Base-by-base conservation (phyloP, 192 early-diverging fungal species). In the Endogone sp. region DNA sequence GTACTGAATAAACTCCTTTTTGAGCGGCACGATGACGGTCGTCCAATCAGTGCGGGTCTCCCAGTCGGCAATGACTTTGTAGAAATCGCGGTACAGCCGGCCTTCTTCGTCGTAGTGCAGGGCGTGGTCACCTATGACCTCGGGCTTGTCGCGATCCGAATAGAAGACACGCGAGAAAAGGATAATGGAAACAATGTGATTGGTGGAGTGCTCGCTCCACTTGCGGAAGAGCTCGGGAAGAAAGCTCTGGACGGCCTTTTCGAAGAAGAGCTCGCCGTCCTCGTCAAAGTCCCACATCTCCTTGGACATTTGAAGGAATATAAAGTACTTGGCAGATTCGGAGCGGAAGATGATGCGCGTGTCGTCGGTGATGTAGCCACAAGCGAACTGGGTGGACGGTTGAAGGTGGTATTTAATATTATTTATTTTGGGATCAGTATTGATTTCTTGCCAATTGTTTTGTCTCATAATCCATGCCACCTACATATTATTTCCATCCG, bases 281-380 rank as follows among this genome's bases (percentile, higher is more conserved):
- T 98, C 96, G 63, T 95, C 95, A 85, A 96, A 98, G 44, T 95
- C 90, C 92, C 93, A 96, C 95, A 98, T 99, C 80, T 99, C 97
- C 58, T 87, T 86, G 29, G 90, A 92, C 94, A 99, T 94, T 80
- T 99, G 97, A 23, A 99, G 88, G 74, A 96, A 95, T 20, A 99
- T 86, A 72, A 94, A 96, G 62, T 91, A 93, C 66, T 96, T 94
- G 11, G 94, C 95, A 0, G 95, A 94, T 68, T 93, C 93, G 11
- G 97, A 98, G 16, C 97, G 85, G 65, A 95, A 98, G 13, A 98
- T 94, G 27, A 88, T 79, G 76, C 90, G 89, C 9, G 95, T 98
- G 22, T 84, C 82, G 25, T 81, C 84, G 20, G 84, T 91, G 26
- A 99, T 85, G 62, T 90, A 94, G 25, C 92, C 97, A 63, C 89